Base-by-base conservation (phyloP, 352 stramenopile species). In the Detonula confervacea region DNA sequence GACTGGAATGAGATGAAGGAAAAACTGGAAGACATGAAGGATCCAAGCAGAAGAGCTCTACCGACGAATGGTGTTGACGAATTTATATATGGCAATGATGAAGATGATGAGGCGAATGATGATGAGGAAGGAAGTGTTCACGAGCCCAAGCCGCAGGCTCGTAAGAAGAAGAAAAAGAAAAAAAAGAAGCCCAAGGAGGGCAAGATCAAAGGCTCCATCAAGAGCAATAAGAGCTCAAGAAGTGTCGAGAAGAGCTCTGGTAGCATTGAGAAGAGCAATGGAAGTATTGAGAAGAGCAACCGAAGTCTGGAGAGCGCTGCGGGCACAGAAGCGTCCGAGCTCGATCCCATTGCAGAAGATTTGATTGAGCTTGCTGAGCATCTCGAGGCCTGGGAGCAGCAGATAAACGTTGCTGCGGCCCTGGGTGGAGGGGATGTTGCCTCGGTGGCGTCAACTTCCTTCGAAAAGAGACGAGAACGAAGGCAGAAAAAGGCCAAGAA, bases 101-200 rank as follows among this genome's bases (percentile, higher is more conserved):
- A 67, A 12, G 24, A 56, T 35, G 27, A 47, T 30, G 9, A 30
- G 2, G 22, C 35, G 1, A 61, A 49, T 42, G 27, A 61, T 42
- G n/a, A 5, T 33, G 66, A 25, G 5, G 14, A 60, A 9, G 57
- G 35, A 18, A 57, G 37, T 37, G 16, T 68, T 37, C 55, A 37
- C 1, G 62, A 62, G 8, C 7, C 64, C 8, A 4, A 30, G 20
- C n/a, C n/a, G n/a, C n/a, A n/a, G n/a, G n/a, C n/a, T n/a, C n/a
- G n/a, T n/a, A n/a, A n/a, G n/a, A 69, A 69, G n/a, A 52, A 59
- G 9, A 54, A 56, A 14, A 54, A 52, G 18, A 59, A 44, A 44
- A 69, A 59, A n/a, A 25, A 51, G n/a, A 56, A 30, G 35, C 35
- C 5, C 35, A 37, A 37, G 22, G 35, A 59, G 51, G 30, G 37